Base-by-base conservation (phyloP, 129 eudicot genomes). In the Rutidosis leptorrhynchoides region DNA sequence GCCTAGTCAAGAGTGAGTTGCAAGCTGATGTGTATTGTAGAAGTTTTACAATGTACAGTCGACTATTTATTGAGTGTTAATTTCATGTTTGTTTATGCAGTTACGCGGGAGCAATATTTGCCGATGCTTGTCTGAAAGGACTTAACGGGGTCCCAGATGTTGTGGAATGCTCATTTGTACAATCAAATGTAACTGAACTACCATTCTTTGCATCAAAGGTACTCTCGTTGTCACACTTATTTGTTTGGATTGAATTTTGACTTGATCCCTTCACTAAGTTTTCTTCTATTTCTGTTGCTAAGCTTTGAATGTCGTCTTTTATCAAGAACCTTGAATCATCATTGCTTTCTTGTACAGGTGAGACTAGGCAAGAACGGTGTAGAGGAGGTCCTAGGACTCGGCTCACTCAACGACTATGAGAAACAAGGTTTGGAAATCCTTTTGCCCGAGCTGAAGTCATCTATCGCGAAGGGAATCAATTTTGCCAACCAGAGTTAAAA, bases 91-190 rank as follows among this genome's bases (percentile, higher is more conserved):
- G 46, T 62, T 65, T 61, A 3, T 79, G 79, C 87, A 94, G 99
- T 53, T 94, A 89, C 53, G 99, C 99, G 9, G 99, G 99, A 53
- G 99, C 99, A 16, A 58, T 94, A 32, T 94, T 89, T 74, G 99
- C 99, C 55, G 99, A 94, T 87, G 99, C 99, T 72, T 94, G 99
- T 77, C 76, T 94, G 79, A 94, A 94, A 67, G 99, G 99, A 65
- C 99, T 94, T 42, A 94, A 94, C 55, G 99, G 99, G 2, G 99
- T 94, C 55, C 99, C 99, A 22, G 99, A 94, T 83, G 97, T 94
- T 4, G 88, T 94, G 0, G 97, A 94, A 77, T 94, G 99, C 61
- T 76, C 99, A 40, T 94, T 73, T 65, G 99, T 94, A 45, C 88
- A 89, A 77, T 94, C 99, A 23, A 80, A 71, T 14, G 72, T 94